Conservation (phyloP, 192 early-diverging fungal species). For the Coemansia sp. region DNA sequence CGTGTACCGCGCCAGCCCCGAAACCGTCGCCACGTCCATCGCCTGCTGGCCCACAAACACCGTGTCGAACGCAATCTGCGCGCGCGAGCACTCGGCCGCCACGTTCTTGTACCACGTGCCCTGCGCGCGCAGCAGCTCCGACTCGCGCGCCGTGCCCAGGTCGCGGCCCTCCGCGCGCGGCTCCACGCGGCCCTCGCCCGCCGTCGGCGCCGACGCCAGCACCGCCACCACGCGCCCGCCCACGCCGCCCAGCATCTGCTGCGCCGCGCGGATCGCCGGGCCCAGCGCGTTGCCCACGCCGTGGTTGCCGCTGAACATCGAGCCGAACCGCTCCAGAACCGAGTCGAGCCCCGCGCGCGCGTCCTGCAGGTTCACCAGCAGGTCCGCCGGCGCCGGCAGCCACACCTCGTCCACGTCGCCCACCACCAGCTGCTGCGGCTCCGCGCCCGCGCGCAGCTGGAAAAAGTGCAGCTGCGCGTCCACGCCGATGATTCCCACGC, state of each 20-base stretch:
- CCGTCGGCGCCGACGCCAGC: conserved; percentile 79
- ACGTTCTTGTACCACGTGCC: conserved; percentile 87
- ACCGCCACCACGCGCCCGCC: conserved; percentile 91
- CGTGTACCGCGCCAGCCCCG: conserved; percentile 66
- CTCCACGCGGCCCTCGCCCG: conserved; percentile 78
- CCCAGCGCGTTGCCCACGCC: conserved; percentile 78
- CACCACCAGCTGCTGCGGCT: conserved; percentile 95
- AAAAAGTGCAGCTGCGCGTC: conserved; percentile 91
- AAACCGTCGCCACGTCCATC: conserved; percentile 83
- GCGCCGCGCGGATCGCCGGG: conserved; percentile 77
- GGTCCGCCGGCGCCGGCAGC: conserved; percentile 83
- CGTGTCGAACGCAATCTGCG: conserved; percentile 87
- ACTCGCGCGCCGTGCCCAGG: conserved; percentile 90
- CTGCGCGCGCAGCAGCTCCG: conserved; percentile 76
- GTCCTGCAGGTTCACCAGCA: conserved; percentile 87
- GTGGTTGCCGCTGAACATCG: conserved; percentile 77
- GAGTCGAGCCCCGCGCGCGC: conserved; percentile 69
- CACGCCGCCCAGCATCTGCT: conserved; percentile 75
- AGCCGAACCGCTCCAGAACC: conserved; percentile 68
- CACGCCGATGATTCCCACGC: conserved; percentile 86
- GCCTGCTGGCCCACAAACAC: conserved; percentile 83
- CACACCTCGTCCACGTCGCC: conserved; percentile 88
- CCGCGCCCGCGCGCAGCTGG: conserved; percentile 69
- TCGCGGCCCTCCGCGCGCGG: conserved; percentile 81
- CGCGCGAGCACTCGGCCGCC: conserved; percentile 87